These are phyloP conservation scores for Carpinus fangiana DNA, from an alignment of 306 rosid genomes.

Conservation along the genomic window DNA sequence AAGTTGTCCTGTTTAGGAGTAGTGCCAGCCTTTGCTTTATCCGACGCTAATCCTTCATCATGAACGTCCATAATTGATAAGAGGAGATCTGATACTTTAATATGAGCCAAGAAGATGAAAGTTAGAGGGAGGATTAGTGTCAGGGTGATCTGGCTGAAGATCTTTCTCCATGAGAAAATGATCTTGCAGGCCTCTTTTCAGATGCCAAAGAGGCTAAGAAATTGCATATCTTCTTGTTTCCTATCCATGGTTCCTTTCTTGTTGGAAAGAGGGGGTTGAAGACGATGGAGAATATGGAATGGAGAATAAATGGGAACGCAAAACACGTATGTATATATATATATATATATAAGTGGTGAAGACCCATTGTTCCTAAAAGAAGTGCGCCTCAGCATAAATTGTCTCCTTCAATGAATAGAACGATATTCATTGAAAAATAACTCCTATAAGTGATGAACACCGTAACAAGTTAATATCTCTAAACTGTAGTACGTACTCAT, in stretches of 20 bases:
- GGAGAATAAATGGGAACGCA: neutral
- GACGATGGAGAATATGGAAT: neutral
- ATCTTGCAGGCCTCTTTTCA: slow-evolving; percentile 58
- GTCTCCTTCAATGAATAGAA: neutral
- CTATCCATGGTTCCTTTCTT: slow-evolving; percentile 45
- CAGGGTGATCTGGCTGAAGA: slow-evolving; percentile 60
- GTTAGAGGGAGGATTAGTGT: slow-evolving; percentile 62
- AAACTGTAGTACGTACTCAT: too few species aligned
- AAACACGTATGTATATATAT: neutral
- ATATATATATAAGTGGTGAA: neutral
- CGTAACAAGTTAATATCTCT: neutral
- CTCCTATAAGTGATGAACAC: neutral
- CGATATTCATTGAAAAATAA: neutral
- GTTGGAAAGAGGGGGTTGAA: neutral
- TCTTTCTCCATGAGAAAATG: slow-evolving; percentile 45
- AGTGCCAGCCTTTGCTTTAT: neutral
- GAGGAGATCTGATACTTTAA: slow-evolving; percentile 49
- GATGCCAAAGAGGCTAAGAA: slow-evolving; percentile 48
- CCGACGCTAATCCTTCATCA: slow-evolving; percentile 14
- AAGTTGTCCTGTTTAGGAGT: slow-evolving; percentile 35
- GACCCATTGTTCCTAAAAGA: neutral
- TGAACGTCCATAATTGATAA: slow-evolving; percentile 16
- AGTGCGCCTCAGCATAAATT: neutral
- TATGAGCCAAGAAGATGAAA: slow-evolving; percentile 56
- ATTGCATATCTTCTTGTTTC: slow-evolving; percentile 72